phyloP scores from a whole-genome alignment of 1,139 yeast genomes.

The Geotrichum citri-aurantii region DNA sequence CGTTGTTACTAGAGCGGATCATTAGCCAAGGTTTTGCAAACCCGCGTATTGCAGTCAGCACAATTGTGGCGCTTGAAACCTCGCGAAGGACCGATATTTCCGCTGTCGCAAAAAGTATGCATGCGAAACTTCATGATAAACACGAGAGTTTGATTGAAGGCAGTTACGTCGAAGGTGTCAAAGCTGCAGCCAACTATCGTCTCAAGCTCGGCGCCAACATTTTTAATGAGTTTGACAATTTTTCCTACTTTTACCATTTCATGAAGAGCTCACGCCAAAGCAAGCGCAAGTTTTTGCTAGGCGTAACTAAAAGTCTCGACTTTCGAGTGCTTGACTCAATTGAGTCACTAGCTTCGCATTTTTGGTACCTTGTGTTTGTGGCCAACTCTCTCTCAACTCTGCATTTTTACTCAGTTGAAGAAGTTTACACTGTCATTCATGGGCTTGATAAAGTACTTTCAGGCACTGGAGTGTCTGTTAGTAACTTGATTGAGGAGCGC shows the following conservation, averaged over 20 bases:
- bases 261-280: slow-evolving; percentile 43
- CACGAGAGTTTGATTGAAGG: slow-evolving; percentile 67
- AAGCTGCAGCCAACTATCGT: slow-evolving; percentile 47
- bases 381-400: slow-evolving; percentile 41
- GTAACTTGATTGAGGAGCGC: slow-evolving; percentile 23
- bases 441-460: slow-evolving; percentile 29
- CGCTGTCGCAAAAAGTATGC: slow-evolving; percentile 48
- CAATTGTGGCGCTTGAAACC: slow-evolving; percentile 63
- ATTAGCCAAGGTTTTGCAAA: slow-evolving; percentile 65
- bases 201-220: slow-evolving; percentile 28
- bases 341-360: slow-evolving; percentile 21
- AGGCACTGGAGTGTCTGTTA: slow-evolving; percentile 40
- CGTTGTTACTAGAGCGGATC: slow-evolving; percentile 50
- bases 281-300: slow-evolving; percentile 43
- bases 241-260: slow-evolving; percentile 41
- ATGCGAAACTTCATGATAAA: slow-evolving; percentile 52
- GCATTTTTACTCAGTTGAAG: slow-evolving; percentile 42
- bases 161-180: slow-evolving; percentile 60
- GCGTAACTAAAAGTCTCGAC: slow-evolving; percentile 37
- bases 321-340: slow-evolving; percentile 27
- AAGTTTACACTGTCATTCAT: slow-evolving; percentile 33
- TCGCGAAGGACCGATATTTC: slow-evolving; percentile 45
- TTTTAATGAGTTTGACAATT: slow-evolving; percentile 23
- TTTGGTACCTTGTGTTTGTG: slow-evolving; percentile 38
- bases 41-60: slow-evolving; percentile 54